These are phyloP conservation scores for Scedosporium aurantiacum DNA, from an alignment of 2,329 filamentous ascomycete genomes.

Conservation along the genomic window DNA sequence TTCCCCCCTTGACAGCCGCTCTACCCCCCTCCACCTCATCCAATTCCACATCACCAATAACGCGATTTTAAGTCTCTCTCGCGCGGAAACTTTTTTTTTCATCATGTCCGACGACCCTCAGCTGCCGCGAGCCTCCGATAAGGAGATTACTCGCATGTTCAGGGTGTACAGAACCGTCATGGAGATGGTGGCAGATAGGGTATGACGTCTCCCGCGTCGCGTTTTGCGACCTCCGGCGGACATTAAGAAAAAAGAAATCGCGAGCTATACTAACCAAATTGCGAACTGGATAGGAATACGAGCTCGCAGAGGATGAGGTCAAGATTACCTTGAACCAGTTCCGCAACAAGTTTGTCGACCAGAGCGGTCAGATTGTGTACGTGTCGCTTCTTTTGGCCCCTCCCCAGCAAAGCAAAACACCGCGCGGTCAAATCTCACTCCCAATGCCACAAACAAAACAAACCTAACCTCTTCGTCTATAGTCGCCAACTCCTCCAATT, in stretches of 20 bases:
- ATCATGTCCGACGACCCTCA: slow-evolving; percentile 34
- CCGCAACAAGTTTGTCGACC: slow-evolving; percentile 56
- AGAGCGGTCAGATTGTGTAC: slow-evolving; percentile 67
- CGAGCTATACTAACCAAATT: not conserved
- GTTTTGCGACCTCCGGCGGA: not conserved
- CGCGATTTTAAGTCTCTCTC: too few relatives aligned
- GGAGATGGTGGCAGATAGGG: slow-evolving; percentile 87
- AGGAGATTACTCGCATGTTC: slow-evolving; percentile 64
- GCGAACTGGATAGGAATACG: slow-evolving; percentile 61
- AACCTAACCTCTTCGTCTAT: slow-evolving; percentile 8
- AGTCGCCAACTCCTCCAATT: slow-evolving; percentile 81
- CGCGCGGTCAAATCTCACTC: not conserved
- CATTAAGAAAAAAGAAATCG: not conserved
- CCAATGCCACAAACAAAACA: not conserved
- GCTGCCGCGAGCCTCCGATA: slow-evolving; percentile 22
- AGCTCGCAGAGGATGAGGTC: slow-evolving; percentile 80
- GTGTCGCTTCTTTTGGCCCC: slow-evolving; percentile 17
- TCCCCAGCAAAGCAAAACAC: not conserved
- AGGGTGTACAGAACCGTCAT: slow-evolving; percentile 86
- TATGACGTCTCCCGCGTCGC: slow-evolving; percentile 34
- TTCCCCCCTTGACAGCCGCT: not conserved
- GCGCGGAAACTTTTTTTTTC: not conserved
- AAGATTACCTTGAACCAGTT: slow-evolving; percentile 79
- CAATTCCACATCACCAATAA: not conserved
- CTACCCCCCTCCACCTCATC: not conserved